Base-by-base conservation (phyloP, 2,329 filamentous ascomycete species). In the Trichothecium roseum region DNA sequence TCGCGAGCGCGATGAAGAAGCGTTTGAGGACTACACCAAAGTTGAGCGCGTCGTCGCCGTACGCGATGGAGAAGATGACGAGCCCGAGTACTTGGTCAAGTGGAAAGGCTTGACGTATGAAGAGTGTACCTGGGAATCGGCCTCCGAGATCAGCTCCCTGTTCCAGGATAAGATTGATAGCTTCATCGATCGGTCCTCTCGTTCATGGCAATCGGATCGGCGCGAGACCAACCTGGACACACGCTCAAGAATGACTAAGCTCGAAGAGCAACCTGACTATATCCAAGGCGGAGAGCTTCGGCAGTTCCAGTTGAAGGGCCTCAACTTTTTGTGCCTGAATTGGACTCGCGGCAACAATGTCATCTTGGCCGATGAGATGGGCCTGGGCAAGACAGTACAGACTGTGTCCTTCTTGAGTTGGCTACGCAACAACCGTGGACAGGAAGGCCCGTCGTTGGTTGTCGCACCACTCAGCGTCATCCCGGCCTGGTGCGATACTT, bases 351-450 rank as follows among this genome's bases (percentile, higher is more conserved):
- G 78, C 37, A 91, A 91, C 57, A 98, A 96, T 49, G 91, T 96
- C 52, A 95, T 98, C 48, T 72, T 98, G 36, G 91, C 91, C 33
- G 91, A 98, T 54, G 91, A 98, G 61, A 98, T 98, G 91, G 91
- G 91, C 49, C 71, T 98, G 12, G 91, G 91, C 18, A 98, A 98
- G 64, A 98, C 91, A 0, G 91, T 98, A 1, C 91, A 98, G 61
- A 95, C 89, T 1, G 88, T 98, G 18, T 80, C 89, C 0, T 96
- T 96, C 56, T 81, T 98, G 57, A 95, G 89, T 55, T 98, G 91
- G 89, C 71, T 98, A 40, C 84, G 86, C 37, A 89, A 96, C 59
- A 79, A 87, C 39, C 78, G 89, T 45, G 72, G 72, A 34, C 91
- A 98, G 55, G 84, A 96, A 57, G 91, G 91, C 0, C 91, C 91